A percentile compares a stretch with the other conserved stretches of the same genome.
phyloP scores from a whole-genome alignment of 2,329 filamentous ascomycete species.

The Berkeleyomyces basicola region DNA sequence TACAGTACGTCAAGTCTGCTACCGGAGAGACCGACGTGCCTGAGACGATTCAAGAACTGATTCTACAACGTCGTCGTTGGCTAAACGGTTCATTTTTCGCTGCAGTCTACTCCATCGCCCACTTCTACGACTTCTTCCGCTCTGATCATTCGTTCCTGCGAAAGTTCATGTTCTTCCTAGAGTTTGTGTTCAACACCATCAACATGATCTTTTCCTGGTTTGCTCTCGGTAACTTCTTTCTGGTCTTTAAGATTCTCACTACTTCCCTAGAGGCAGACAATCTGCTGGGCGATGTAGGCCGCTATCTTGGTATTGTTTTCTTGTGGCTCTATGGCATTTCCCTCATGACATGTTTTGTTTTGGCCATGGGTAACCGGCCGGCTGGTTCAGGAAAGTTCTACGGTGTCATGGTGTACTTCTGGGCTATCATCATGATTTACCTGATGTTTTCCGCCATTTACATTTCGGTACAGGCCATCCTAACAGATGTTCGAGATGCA shows the following conservation, averaged over 20 bases:
- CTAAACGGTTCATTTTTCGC: conserved; percentile 97
- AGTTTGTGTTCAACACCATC: conserved; percentile 86
- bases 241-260: conserved; percentile 95
- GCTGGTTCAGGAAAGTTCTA: conserved; percentile 89
- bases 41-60: conserved; percentile 82
- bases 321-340: conserved; percentile 92
- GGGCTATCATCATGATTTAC: conserved; percentile 91
- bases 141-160: conserved; percentile 76
- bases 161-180: conserved; percentile 78
- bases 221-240: conserved; percentile 94
- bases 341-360: conserved; percentile 83
- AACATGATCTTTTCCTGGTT: conserved; percentile 99
- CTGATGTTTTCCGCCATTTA: conserved; percentile 89
- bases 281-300: conserved; percentile 61
- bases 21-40: conserved; percentile 96
- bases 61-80: conserved; percentile 91
- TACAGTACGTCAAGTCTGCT: conserved; percentile 96
- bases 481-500: conserved; percentile 44
- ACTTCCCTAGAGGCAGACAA: conserved; percentile 55
- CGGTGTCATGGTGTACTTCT: conserved; percentile 96
- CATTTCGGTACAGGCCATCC: conserved; percentile 77
- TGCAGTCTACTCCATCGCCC: conserved; percentile 82
- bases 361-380: conserved; percentile 86
- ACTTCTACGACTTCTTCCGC: conserved; percentile 92
- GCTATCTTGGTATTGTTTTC: conserved; percentile 74